A percentile compares a stretch with the other conserved stretches of the same genome.
Evolutionary conservation across 2,329 filamentous ascomycete species (phyloP).

Genomic region (Cercospora berteroae): DNA sequence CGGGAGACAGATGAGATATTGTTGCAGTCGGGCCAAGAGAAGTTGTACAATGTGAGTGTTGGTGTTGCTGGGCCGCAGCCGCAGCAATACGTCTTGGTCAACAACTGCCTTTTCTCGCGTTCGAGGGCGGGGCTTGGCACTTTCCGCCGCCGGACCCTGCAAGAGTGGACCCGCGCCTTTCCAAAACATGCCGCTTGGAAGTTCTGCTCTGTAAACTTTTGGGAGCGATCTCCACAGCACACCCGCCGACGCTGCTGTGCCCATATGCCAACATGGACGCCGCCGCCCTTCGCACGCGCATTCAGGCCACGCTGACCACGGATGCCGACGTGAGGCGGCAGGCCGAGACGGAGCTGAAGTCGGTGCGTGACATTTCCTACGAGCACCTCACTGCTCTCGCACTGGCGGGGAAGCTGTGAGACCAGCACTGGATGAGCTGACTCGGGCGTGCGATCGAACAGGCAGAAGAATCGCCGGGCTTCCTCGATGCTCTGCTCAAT

Average conservation of each 20-base stretch:
- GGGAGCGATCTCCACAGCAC: not conserved
- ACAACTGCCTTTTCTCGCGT: not conserved
- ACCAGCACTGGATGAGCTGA: slow-evolving; percentile 11
- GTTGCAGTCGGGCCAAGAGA: not conserved
- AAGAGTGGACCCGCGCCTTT: not conserved
- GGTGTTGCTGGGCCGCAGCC: not conserved
- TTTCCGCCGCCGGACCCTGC: not conserved
- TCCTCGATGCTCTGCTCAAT: slow-evolving; percentile 85
- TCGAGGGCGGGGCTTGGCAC: not conserved
- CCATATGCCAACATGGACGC: slow-evolving; percentile 61
- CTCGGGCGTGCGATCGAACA: slow-evolving; percentile 41
- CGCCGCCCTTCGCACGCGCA: slow-evolving; percentile 70
- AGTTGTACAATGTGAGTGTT: not conserved
- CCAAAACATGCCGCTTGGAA: not conserved
- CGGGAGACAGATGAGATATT: not conserved
- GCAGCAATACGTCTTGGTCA: not conserved
- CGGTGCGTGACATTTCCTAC: slow-evolving; percentile 54
- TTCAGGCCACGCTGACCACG: slow-evolving; percentile 71
- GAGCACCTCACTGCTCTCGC: not conserved
- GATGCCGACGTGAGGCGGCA: slow-evolving; percentile 72
- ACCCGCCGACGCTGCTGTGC: not conserved
- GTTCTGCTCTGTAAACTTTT: slow-evolving; percentile 4
- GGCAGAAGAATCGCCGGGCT: slow-evolving; percentile 88
- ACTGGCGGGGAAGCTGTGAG: not conserved
- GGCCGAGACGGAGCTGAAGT: slow-evolving; percentile 78